Evolutionary conservation across 2,329 filamentous ascomycete genomes (phyloP).

Genomic region (Epichloe festucae): DNA sequence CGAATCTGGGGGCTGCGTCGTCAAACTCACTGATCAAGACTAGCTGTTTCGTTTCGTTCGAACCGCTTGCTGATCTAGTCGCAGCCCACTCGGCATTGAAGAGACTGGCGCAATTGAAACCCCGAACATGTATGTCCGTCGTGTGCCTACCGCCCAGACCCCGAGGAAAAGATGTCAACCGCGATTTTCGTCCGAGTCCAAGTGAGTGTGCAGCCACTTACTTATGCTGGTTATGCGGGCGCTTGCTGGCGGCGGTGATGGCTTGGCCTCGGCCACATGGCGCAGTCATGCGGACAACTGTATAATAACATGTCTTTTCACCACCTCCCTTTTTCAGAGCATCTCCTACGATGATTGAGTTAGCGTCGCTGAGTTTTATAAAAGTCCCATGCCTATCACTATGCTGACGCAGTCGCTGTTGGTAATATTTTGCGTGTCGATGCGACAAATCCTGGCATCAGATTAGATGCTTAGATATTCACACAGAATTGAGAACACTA

Average conservation of each 20-base stretch:
- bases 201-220: neutral
- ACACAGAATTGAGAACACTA: too few species aligned
- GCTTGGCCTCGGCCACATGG: neutral
- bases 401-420: too few species aligned
- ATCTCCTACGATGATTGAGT: neutral
- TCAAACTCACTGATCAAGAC: neutral
- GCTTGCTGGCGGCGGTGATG: neutral
- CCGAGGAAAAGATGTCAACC: neutral
- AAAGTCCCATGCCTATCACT: too few species aligned
- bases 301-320: too few species aligned
- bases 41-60: neutral
- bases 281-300: neutral
- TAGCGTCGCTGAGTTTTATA: neutral
- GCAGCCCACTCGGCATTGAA: neutral
- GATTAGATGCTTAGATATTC: too few species aligned
- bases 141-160: too few species aligned
- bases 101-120: neutral
- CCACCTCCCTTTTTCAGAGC: too few species aligned
- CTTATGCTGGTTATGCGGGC: neutral
- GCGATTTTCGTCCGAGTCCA: neutral
- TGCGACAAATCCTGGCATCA: neutral
- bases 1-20: neutral
- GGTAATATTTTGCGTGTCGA: neutral
- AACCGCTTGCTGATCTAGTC: neutral
- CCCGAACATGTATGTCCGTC: neutral